Evolutionary conservation across 345 rosid genomes (phyloP), one percentile per base, ranked within the genome.

Genomic region (Iberis pinnata): DNA sequence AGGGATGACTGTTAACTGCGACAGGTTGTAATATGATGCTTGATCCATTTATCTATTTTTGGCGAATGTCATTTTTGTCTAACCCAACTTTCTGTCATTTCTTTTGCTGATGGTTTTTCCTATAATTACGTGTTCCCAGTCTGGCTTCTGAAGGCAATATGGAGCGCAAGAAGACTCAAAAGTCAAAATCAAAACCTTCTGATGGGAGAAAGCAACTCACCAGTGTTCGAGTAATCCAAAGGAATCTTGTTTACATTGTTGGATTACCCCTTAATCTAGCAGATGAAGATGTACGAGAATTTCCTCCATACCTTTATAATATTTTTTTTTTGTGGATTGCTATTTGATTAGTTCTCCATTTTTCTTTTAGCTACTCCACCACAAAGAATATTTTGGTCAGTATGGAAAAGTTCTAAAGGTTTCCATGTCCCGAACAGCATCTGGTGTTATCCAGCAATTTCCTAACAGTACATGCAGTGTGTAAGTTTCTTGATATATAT

Each of bases 221-320:
- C 56, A 80, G 69, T 62, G 75, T 81, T 52, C 70, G 86, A 49
- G 89, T 84, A 39, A 73, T 84, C 41, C 81, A 71, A 40, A 62
- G 82, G 61, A 84, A 82, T 55, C 89, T 85, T 31, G 89, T 85
- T 40, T 85, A 79, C 69, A 75, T 84, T 27, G 72, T 84, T 56
- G 94, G 94, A 38, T 58, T 79, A 68, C 84, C 89, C 1, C 78
- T 81, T 57, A 61, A 73, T 56, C 75, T 84, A 18, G 89, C 89
- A 48, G 84, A 80, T 71, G 94, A 81, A 73, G 81, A 78, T 65
- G 92, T 77, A 61, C 14, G 53, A 15, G 20, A 52, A 46, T 29
- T 37, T 39, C 19, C 17, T 18, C 35, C 46, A 12, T 12, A 27
- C 12, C n/a, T 9, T 40, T 47, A 48, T 53, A 53, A 18, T 7